Evolutionary conservation across 116 monocot genomes (phyloP), one percentile per base, ranked within the genome.

Genomic region (Papilionanthe hybrid): DNA sequence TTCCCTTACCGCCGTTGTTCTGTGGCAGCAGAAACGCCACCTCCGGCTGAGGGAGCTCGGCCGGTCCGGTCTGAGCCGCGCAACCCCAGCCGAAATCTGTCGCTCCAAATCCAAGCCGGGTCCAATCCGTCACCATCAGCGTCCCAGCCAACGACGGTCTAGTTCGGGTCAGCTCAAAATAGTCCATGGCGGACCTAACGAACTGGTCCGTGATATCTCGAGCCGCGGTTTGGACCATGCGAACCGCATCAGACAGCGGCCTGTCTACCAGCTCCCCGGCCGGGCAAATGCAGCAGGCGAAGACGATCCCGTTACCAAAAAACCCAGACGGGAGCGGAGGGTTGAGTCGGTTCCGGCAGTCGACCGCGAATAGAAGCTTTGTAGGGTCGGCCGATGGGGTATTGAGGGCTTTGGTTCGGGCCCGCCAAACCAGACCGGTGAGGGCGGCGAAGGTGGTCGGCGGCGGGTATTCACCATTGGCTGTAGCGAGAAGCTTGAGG

Each of bases 361-460:
- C 85, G 18, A 85, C 81, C 29, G 85, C 76, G n/a, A 85, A 85
- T 17, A 85, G 57, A 15, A 85, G 80, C 72, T 85, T 85, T 45
- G 72, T 72, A 22, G 65, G 67, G 44, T 85, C 81, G 56, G 68
- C 6, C 5, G 80, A 69, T 13, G 43, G 47, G 55, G 72, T 81
- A 11, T 81, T 77, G 13, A 85, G 72, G 2, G 80, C 85, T 53
- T 27, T 53, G 3, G 85, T 77, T 27, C 85, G 56, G 2, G 77
- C 41, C 0, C 71, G 25, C 85, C 80, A 85, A 72, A 85, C 56
- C 55, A 85, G 27, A 17, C 55, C 85, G 9, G 85, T 57, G 50
- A 85, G 76, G 10, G 85, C 81, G 18, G 67, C 71, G 72, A 85
- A 85, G 58, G 67, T 69, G 44, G 32, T 76, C 37, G 66, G 68